A percentile compares a stretch with the other conserved stretches of the same genome.
Conservation (phyloP, 306 rosid species). For the Cucumis hystrix region DNA sequence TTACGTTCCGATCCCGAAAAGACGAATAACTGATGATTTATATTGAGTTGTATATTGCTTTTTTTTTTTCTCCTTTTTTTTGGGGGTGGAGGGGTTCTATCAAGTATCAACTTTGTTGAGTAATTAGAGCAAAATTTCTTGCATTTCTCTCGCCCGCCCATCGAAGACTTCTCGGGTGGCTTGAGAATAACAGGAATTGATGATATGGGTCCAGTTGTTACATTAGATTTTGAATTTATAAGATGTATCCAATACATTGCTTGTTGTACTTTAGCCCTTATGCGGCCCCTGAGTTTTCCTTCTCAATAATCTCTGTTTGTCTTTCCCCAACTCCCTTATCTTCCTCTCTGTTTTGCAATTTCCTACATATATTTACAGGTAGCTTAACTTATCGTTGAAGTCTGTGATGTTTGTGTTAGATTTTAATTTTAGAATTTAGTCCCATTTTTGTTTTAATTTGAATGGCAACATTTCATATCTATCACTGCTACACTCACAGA, state of each 20-base stretch:
- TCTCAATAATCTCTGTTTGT: neutral
- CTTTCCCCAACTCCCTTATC: neutral
- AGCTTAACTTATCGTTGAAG: neutral
- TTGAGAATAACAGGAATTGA: constrained; percentile 5
- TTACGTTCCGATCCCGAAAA: neutral
- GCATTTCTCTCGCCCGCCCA: neutral
- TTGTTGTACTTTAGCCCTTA: neutral
- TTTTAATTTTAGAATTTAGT: no score
- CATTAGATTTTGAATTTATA: constrained; percentile 8
- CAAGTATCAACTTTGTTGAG: constrained; percentile 5
- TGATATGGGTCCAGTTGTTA: neutral
- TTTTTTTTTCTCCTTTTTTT: neutral
- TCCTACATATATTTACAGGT: no score
- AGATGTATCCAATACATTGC: constrained; percentile 12
- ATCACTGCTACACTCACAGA: no score
- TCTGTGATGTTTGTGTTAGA: neutral
- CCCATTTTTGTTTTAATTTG: neutral
- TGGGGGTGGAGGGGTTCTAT: neutral
- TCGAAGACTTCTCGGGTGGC: neutral
- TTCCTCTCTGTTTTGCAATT: neutral
- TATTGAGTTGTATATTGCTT: constrained; percentile 19
- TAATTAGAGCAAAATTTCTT: constrained; percentile 9
- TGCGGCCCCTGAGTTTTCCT: constrained; percentile 1
- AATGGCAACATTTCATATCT: no score
- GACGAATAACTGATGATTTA: constrained; percentile 1